Evolutionary conservation across 202 grass and related monocot species (phyloP).

Genomic region (Panicum hallii): DNA sequence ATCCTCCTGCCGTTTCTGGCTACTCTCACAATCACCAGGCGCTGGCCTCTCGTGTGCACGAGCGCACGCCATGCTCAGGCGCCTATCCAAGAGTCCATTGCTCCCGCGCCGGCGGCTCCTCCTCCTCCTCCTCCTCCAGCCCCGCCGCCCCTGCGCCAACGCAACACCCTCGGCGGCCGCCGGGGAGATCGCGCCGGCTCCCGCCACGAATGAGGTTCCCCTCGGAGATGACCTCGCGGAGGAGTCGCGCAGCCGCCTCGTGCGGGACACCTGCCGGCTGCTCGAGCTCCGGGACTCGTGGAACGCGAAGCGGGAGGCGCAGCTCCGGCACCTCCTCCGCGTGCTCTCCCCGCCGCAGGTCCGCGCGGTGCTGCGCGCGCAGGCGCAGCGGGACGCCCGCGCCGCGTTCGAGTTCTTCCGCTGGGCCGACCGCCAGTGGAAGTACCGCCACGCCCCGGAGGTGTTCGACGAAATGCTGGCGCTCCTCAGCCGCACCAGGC

Average conservation of each 20-base stretch:
- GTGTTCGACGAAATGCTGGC: conserved; percentile 84
- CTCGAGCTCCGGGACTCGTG: conserved; percentile 73
- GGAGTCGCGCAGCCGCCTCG: conserved; percentile 67
- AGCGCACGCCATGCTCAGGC: conserved; percentile 27
- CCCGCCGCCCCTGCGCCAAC: conserved; percentile 14
- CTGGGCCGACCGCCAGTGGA: conserved; percentile 87
- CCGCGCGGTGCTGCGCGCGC: conserved; percentile 67
- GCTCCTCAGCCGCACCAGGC: conserved; percentile 76
- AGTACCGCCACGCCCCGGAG: conserved; percentile 80
- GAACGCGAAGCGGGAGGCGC: conserved; percentile 70
- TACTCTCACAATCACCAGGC: neutral
- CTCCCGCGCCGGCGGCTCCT: conserved; percentile 15
- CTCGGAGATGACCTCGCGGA: conserved; percentile 55
- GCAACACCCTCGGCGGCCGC: conserved; percentile 22
- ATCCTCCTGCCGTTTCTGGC: neutral
- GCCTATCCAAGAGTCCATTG: conserved; percentile 18
- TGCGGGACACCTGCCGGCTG: conserved; percentile 70
- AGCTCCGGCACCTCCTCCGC: conserved; percentile 74
- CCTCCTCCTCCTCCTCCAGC: conserved; percentile 24
- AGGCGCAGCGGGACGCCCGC: conserved; percentile 64
- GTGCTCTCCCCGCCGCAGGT: conserved; percentile 66
- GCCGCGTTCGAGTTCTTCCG: conserved; percentile 75
- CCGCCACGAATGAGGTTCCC: neutral
- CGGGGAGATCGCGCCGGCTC: neutral
- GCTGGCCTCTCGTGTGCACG: neutral